These are phyloP conservation scores for Pseudonectria foliicola DNA, from an alignment of 2,329 filamentous ascomycete species.

Conservation along the genomic window DNA sequence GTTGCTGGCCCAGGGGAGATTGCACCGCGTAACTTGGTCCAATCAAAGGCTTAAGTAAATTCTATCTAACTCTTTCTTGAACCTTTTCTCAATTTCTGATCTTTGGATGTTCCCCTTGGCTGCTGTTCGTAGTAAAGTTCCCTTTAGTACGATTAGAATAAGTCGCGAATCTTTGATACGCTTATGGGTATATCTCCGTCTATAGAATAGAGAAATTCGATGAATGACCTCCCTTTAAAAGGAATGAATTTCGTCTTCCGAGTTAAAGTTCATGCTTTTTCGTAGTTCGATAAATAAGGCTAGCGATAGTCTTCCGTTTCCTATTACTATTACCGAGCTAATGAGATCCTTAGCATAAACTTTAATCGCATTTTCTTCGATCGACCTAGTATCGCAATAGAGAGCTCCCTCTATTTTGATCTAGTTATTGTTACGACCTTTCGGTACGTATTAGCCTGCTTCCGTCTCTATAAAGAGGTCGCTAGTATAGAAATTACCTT, in stretches of 20 bases:
- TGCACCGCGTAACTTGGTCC: no score
- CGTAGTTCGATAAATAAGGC: conserved; percentile 11
- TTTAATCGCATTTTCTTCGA: conserved; percentile 13
- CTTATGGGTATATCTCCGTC: conserved; percentile 15
- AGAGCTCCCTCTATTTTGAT: conserved; percentile 18
- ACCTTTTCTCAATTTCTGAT: conserved; percentile 7
- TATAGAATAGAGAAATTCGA: conserved; percentile 15
- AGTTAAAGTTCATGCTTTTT: not conserved
- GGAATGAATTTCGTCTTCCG: not conserved
- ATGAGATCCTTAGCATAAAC: conserved; percentile 14
- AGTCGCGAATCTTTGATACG: conserved; percentile 9
- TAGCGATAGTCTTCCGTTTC: conserved; percentile 11
- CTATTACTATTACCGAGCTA: conserved; percentile 10
- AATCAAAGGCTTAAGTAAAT: not conserved
- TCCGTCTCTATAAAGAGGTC: conserved; percentile 18
- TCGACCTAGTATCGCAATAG: conserved; percentile 14
- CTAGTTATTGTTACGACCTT: conserved; percentile 17
- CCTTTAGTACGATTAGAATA: conserved; percentile 10
- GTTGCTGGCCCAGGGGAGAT: no score
- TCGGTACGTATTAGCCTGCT: conserved; percentile 11
- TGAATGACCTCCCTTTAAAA: conserved; percentile 8
- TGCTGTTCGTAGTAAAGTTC: conserved; percentile 10
- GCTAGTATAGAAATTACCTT: conserved; percentile 17
- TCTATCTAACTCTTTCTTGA: conserved; percentile 2
- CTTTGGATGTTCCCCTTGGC: conserved; percentile 14